Base-by-base conservation (phyloP, 768 basidiomycete species). In the Mycena amicta region DNA sequence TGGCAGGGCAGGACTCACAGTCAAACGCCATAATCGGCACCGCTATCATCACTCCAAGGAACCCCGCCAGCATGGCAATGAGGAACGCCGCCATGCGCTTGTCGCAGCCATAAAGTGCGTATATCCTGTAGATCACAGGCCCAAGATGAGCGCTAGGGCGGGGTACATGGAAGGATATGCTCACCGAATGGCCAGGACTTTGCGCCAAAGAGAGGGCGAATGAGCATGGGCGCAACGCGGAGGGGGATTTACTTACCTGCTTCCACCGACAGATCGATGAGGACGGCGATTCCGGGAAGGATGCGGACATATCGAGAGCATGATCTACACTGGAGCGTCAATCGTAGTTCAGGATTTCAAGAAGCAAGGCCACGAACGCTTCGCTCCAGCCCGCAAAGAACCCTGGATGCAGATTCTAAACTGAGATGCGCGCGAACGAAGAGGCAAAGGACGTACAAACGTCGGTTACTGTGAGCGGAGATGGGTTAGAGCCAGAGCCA, bases 1-100 rank as follows among this genome's bases (percentile, higher is more conserved):
- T 6, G 43, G 20, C 27, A 4, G 15, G 46, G 39, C n/a, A 4
- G 2, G 22, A 13, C 62, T 26, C n/a, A 60, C 62, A 63, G 28
- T 56, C 59, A 12, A 63, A 63, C 2, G 55, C 62, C 3, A 63
- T 55, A 11, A 63, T 60, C 3, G 62, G 62, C 13, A 63, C 62
- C 2, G 62, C 55, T 15, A 63, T 52, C 62, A 63, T 63, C 31
- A 63, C 62, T 1, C 52, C 62, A n/a, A 63, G 59, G n/a, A 63
- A 63, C 2, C 30, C 59, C 22, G 59, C 37, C 13, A 63, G 41
- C n/a, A 63, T 5, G 15, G 41, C 45, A 3, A 51, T 5, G 28
- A 63, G 59, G 29, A 60, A 57, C 6, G 25, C 31, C 3, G 47
- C 62, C 4, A 63, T 57, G 22, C 27, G 56, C 27, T 45, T 46